Conservation (phyloP, 345 rosid genomes). For the Lepidium africanum region DNA sequence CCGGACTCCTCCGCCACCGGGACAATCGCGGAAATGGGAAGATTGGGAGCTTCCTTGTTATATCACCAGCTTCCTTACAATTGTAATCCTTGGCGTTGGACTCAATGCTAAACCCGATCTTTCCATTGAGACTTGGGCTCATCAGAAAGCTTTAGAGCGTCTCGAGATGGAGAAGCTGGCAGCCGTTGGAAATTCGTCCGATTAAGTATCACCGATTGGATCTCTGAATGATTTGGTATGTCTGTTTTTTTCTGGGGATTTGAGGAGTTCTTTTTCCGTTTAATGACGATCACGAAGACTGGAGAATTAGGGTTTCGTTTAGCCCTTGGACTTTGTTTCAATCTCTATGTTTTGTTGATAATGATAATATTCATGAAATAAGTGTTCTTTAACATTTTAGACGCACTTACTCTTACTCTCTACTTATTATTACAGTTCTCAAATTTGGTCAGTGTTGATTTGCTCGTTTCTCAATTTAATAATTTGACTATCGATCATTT, state of each 20-base stretch:
- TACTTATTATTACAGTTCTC: neutral
- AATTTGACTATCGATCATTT: neutral
- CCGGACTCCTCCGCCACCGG: slow-evolving; percentile 65
- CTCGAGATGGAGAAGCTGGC: slow-evolving; percentile 62
- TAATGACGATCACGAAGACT: slow-evolving; percentile 21
- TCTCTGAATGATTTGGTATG: slow-evolving; percentile 8
- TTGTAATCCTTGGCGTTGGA: slow-evolving; percentile 95
- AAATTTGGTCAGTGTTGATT: slow-evolving; percentile 1
- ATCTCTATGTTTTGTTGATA: slow-evolving; percentile 20
- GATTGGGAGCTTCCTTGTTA: slow-evolving; percentile 99
- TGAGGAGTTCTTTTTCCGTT: neutral
- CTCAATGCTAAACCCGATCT: slow-evolving; percentile 99
- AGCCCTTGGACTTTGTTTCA: neutral
- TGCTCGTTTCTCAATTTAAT: neutral
- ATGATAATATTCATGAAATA: slow-evolving; percentile 21
- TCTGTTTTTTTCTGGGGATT: slow-evolving; percentile 4
- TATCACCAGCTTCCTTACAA: slow-evolving; percentile 88
- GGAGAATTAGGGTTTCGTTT: slow-evolving; percentile 18
- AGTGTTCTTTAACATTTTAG: slow-evolving; percentile 10
- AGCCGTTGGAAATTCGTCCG: slow-evolving; percentile 20
- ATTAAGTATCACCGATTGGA: slow-evolving; percentile 11
- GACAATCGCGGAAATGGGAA: slow-evolving; percentile 90
- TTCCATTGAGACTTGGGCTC: slow-evolving; percentile 98
- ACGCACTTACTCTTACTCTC: neutral
- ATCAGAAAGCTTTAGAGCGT: slow-evolving; percentile 88